A percentile compares a stretch with the other conserved stretches of the same genome.
Evolutionary conservation across 495 filamentous ascomycete species (phyloP).

Genomic region (Cercophora samala): DNA sequence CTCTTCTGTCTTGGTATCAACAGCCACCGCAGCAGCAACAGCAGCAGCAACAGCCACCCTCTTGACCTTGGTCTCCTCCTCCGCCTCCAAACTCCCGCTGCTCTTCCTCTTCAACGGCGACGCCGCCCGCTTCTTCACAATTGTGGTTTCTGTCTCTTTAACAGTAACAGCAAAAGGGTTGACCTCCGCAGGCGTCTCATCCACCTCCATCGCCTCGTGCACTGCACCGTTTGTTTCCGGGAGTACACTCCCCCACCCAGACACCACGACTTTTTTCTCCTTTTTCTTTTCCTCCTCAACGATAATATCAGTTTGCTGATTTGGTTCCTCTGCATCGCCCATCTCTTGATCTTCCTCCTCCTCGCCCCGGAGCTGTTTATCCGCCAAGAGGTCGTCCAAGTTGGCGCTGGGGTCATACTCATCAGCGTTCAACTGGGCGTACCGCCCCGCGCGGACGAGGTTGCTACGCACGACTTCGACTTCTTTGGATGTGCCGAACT

Average conservation of each 20-base stretch:
- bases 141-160: neutral
- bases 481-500: conserved; percentile 55
- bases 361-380: neutral
- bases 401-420: conserved; percentile 17
- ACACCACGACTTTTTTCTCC: conserved; percentile 2
- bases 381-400: conserved; percentile 11
- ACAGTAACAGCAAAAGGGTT: conserved; percentile 21
- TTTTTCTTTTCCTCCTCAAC: conserved; percentile 26
- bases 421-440: conserved; percentile 42
- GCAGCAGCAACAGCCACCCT: conserved; percentile 14
- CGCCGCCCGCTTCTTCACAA: conserved; percentile 7
- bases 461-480: conserved; percentile 64
- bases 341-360: conserved; percentile 24
- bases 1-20: conserved; percentile 11
- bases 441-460: conserved; percentile 41
- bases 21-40: conserved; percentile 9
- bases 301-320: conserved; percentile 1
- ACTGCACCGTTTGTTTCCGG: neutral
- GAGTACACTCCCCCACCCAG: neutral
- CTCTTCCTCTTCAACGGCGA: conserved; percentile 46
- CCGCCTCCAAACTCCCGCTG: conserved; percentile 28
- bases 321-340: conserved; percentile 26
- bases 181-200: neutral
- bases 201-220: conserved; percentile 15
- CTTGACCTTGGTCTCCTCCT: conserved; percentile 11